Base-by-base conservation (phyloP, 2,329 filamentous ascomycete genomes). In the Arthroderma sp. region DNA sequence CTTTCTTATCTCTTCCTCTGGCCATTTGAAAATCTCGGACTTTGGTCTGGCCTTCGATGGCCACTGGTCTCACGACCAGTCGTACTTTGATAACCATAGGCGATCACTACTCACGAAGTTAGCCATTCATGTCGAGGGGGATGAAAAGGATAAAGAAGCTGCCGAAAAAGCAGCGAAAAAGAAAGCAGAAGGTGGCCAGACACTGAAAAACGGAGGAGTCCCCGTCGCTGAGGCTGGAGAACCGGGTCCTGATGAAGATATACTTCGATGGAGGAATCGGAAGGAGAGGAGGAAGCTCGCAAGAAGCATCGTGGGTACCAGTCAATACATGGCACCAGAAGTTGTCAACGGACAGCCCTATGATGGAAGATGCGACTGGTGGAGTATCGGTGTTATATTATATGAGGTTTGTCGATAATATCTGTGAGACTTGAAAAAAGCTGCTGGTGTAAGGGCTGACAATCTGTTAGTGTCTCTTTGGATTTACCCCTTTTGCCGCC, bases 261-360 rank as follows among this genome's bases (percentile, higher is more conserved):
- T 88, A 41, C 63, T 88, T 38, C 72, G 74, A 49, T 87, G 80
- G 81, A 75, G 83, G 38, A 80, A 86, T 56, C 71, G 72, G 10
- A 74, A 72, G 49, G 75, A 82, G 28, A 81, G 80, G 52, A 78
- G 86, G 34, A 75, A 76, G 31, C 74, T 85, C 31, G 89, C 89
- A 1, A 77, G 80, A 53, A 94, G 87, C 38, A 80, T 94, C 1
- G 89, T 96, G 7, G 89, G 89, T 2, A 96, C 91, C 2, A 94
- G 87, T 60, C 89, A 95, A 59, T 96, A 96, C 67, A 96, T 95
- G 91, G 89, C 91, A 0, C 89, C 89, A 1, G 91, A 96, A 67
- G 85, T 96, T 11, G 81, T 95, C 47, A 71, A 75, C 52, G 85
- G 88, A 29, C 75, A 86, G 40, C 67, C 74, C 33, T 96, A 96